Conservation (phyloP, 176 grass and related monocot species). For the Paspalum vaginatum region DNA sequence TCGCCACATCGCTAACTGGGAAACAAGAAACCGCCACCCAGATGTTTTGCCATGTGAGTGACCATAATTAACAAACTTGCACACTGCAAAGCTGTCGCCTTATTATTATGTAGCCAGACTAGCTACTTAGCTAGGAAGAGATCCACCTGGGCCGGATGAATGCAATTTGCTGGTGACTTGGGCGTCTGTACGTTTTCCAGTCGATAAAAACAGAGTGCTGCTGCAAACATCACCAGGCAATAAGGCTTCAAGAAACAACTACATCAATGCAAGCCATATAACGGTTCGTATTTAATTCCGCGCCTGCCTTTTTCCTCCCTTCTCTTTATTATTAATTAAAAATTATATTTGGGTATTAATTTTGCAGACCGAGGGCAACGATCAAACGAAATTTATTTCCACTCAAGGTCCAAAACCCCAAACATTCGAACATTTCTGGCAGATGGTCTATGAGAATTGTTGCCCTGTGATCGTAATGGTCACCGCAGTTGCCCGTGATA, state of each 20-base stretch:
- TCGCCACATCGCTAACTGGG: background rate
- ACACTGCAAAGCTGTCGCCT: no score
- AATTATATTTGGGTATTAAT: background rate
- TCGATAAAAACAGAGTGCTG: conserved; percentile 60
- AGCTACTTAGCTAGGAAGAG: no score
- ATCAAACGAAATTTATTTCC: conserved; percentile 72
- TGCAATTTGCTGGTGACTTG: background rate
- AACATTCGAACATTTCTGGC: conserved; percentile 89
- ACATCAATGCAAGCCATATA: conserved; percentile 93
- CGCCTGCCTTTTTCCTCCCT: background rate
- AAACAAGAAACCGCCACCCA: background rate
- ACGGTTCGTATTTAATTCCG: conserved; percentile 36
- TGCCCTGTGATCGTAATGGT: conserved; percentile 94
- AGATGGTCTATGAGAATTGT: conserved; percentile 82
- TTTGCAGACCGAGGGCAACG: conserved; percentile 28
- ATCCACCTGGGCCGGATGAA: background rate
- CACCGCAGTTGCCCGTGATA: conserved; percentile 60
- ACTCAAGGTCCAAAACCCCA: conserved; percentile 79
- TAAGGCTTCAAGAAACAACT: conserved; percentile 22
- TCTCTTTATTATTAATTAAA: background rate
- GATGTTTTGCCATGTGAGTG: background rate
- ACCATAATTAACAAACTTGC: background rate
- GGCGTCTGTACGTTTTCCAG: conserved; percentile 34
- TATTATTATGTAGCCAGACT: background rate
- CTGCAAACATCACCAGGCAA: conserved; percentile 43